phyloP scores from a whole-genome alignment of 2,329 filamentous ascomycete genomes.

The Cladophialophora carrionii region DNA sequence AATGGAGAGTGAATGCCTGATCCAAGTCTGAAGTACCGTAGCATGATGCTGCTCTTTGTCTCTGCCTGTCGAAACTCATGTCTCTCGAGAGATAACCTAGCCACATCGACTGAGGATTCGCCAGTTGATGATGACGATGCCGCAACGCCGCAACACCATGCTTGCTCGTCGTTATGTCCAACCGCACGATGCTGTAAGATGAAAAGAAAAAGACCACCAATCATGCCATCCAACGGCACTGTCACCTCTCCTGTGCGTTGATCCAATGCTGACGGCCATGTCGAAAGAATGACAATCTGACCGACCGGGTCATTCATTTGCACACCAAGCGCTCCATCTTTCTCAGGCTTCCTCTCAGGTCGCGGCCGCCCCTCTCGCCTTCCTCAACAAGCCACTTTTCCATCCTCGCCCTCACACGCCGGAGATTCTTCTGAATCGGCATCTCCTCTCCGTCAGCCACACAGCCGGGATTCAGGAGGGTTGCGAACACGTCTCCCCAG shows the following conservation, averaged over 20 bases:
- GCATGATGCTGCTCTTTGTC: neutral
- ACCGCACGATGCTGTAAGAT: neutral
- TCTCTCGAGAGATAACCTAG: neutral
- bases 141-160: constrained; percentile 8
- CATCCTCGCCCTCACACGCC: constrained; percentile 32
- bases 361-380: constrained; percentile 36
- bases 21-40: neutral
- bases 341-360: constrained; percentile 35
- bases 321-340: constrained; percentile 36
- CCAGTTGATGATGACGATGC: constrained; percentile 1
- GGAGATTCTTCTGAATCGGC: constrained; percentile 61
- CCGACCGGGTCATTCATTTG: neutral
- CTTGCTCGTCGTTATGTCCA: constrained; percentile 5
- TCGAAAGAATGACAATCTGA: neutral
- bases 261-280: neutral
- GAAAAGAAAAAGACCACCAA: neutral
- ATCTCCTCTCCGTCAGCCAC: constrained; percentile 68
- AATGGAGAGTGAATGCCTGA: neutral
- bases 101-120: neutral
- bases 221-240: neutral
- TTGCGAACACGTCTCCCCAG: constrained; percentile 79
- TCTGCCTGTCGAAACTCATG: neutral
- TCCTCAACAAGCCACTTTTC: constrained; percentile 37
- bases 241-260: neutral
- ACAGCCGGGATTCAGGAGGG: constrained; percentile 77